Evolutionary conservation across 768 basidiomycete species (phyloP).

Genomic region (Rhodotorula kratochvilovae): DNA sequence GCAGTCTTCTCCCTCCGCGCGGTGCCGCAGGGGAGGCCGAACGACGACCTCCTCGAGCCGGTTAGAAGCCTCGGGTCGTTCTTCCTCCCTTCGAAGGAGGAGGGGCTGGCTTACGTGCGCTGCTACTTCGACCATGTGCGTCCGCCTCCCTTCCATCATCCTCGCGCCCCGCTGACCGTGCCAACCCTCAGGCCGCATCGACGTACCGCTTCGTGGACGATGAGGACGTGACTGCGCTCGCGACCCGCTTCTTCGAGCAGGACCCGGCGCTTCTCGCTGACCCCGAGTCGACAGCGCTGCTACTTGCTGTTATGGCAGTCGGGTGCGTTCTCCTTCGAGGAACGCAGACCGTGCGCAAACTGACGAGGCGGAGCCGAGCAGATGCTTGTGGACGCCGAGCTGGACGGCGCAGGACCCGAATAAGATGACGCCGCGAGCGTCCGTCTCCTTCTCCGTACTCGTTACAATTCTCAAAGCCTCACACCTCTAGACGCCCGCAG

Average conservation of each 20-base stretch:
- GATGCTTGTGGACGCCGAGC: slow-evolving; percentile 1
- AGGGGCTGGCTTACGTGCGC: not conserved
- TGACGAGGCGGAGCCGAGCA: too few relatives aligned
- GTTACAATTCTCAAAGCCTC: too few relatives aligned
- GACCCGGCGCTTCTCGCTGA: not conserved
- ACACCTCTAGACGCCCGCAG: not conserved
- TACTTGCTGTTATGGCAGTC: not conserved
- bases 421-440: not conserved
- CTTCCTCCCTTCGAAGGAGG: not conserved
- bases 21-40: not conserved
- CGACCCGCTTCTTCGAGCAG: not conserved
- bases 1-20: not conserved
- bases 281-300: not conserved
- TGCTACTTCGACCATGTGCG: slow-evolving; percentile 1
- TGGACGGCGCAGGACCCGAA: not conserved
- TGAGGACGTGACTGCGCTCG: not conserved
- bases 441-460: not conserved
- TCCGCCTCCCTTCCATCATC: not conserved
- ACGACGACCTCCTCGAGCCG: not conserved
- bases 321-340: not conserved
- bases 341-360: too few relatives aligned
- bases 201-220: slow-evolving; percentile 4
- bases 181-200: not conserved
- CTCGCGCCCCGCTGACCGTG: accelerated
- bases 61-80: not conserved